phyloP scores from a whole-genome alignment of 2,329 filamentous ascomycete genomes.

The Venturia effusa region DNA sequence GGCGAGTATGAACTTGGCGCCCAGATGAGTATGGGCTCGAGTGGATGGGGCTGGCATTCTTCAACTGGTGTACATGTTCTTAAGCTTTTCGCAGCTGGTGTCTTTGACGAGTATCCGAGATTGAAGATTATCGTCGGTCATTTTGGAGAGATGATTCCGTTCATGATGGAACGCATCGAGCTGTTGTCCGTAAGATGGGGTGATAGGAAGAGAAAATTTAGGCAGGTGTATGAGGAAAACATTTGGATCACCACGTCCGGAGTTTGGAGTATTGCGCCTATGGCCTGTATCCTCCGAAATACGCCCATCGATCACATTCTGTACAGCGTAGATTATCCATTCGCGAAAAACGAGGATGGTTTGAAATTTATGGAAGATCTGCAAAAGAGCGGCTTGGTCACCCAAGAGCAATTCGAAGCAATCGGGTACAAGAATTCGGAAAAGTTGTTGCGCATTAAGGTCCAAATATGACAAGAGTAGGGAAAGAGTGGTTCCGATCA shows the following conservation, averaged over 20 bases:
- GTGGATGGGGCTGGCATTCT: constrained; percentile 41
- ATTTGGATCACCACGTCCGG: constrained; percentile 49
- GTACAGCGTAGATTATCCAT: constrained; percentile 50
- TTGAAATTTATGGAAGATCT: constrained; percentile 38
- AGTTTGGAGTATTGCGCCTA: constrained; percentile 37
- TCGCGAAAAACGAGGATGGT: constrained; percentile 38
- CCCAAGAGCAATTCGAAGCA: constrained; percentile 35
- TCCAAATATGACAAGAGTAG: background rate
- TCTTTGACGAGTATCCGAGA: constrained; percentile 44
- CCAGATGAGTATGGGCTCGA: constrained; percentile 26
- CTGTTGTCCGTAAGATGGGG: constrained; percentile 20
- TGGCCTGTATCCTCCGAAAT: constrained; percentile 34
- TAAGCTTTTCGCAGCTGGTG: constrained; percentile 39
- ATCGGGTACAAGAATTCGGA: constrained; percentile 44
- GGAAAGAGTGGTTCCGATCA: too few relatives aligned
- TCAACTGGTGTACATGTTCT: constrained; percentile 40
- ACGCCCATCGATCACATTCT: constrained; percentile 41
- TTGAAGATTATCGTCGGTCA: constrained; percentile 46
- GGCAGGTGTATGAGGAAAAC: constrained; percentile 44
- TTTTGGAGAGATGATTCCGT: constrained; percentile 44
- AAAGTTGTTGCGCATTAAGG: constrained; percentile 23
- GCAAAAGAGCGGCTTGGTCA: constrained; percentile 38
- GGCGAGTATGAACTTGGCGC: constrained; percentile 27
- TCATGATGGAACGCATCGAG: constrained; percentile 39
- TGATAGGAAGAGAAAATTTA: constrained; percentile 26